These are phyloP conservation scores for Cryptosporidium ubiquitum DNA, from an alignment of 169 alveolate genomes.

Conservation along the genomic window DNA sequence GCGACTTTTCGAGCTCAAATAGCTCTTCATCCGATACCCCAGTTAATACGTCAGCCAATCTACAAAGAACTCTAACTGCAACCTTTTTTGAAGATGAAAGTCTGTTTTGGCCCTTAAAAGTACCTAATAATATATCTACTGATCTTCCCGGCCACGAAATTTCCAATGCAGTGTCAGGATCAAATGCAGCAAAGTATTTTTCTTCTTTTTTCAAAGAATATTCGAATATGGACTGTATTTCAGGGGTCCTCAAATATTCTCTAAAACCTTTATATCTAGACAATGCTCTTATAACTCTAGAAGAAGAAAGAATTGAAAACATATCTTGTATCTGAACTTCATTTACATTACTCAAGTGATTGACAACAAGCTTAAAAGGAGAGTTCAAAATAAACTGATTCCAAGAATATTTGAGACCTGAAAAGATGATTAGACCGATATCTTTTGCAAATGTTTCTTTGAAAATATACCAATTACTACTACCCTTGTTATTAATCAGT, in stretches of 20 bases:
- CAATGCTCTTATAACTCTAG: constrained; percentile 46
- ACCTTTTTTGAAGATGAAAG: constrained; percentile 59
- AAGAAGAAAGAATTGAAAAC: constrained; percentile 30
- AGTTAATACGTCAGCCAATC: constrained; percentile 46
- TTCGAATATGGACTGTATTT: constrained; percentile 31
- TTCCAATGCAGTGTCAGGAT: constrained; percentile 69
- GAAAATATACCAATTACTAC: constrained; percentile 47
- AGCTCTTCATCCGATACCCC: constrained; percentile 50
- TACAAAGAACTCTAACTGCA: constrained; percentile 46
- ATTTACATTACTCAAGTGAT: constrained; percentile 40
- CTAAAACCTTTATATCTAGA: constrained; percentile 60
- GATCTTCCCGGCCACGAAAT: constrained; percentile 71
- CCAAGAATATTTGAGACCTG: constrained; percentile 71
- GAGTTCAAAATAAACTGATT: constrained; percentile 49
- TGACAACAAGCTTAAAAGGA: constrained; percentile 27
- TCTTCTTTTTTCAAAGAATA: constrained; percentile 68
- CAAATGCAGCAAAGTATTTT: constrained; percentile 63
- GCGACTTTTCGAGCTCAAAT: constrained; percentile 30
- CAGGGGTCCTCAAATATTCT: constrained; percentile 33
- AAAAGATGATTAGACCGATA: constrained; percentile 31
- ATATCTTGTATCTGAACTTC: constrained; percentile 56
- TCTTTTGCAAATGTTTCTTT: constrained; percentile 56
- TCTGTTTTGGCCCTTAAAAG: constrained; percentile 64
- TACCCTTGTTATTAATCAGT: constrained; percentile 32
- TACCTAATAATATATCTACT: constrained; percentile 13